Conservation (phyloP, 1,139 yeast species). For the Casaregolazyma lundiana region DNA sequence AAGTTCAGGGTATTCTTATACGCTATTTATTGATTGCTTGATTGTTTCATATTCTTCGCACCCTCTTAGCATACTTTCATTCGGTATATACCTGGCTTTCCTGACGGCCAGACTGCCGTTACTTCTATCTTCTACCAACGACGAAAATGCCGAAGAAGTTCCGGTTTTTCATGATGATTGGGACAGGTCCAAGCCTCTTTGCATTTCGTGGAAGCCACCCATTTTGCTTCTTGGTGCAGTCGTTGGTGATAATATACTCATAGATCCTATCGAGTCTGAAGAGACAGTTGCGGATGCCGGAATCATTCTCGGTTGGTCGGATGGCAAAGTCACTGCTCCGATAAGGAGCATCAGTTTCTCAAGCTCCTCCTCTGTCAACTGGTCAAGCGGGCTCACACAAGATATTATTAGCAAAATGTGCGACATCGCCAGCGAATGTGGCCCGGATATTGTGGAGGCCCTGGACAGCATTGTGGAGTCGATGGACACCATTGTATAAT, state of each 20-base stretch:
- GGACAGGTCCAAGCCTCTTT: slow-evolving; percentile 52
- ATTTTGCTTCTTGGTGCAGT: slow-evolving; percentile 70
- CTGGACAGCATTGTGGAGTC: slow-evolving; percentile 15
- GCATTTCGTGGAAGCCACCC: slow-evolving; percentile 57
- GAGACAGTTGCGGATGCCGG: slow-evolving; percentile 86
- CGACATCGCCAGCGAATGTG: slow-evolving; percentile 23
- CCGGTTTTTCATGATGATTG: slow-evolving; percentile 91
- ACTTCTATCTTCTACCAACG: slow-evolving; percentile 58
- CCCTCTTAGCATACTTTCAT: slow-evolving; percentile 73
- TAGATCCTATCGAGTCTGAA: slow-evolving; percentile 83
- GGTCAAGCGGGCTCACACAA: slow-evolving; percentile 25
- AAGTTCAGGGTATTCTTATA: slow-evolving; percentile 70
- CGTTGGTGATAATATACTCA: slow-evolving; percentile 60
- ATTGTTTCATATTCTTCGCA: slow-evolving; percentile 64
- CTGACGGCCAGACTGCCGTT: slow-evolving; percentile 74
- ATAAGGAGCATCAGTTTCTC: slow-evolving; percentile 27
- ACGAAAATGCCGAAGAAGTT: slow-evolving; percentile 61
- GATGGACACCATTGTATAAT: not conserved
- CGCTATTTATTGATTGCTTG: slow-evolving; percentile 72
- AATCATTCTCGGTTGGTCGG: slow-evolving; percentile 62
- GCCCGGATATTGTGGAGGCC: slow-evolving; percentile 21
- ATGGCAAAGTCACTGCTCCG: slow-evolving; percentile 53
- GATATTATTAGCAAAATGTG: slow-evolving; percentile 30
- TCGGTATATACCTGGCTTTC: slow-evolving; percentile 76
- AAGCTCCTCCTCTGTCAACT: slow-evolving; percentile 8